A percentile compares a stretch with the other conserved stretches of the same genome.
These are phyloP conservation scores for Cadophora gregata DNA, from an alignment of 2,329 filamentous ascomycete genomes.

Conservation along the genomic window DNA sequence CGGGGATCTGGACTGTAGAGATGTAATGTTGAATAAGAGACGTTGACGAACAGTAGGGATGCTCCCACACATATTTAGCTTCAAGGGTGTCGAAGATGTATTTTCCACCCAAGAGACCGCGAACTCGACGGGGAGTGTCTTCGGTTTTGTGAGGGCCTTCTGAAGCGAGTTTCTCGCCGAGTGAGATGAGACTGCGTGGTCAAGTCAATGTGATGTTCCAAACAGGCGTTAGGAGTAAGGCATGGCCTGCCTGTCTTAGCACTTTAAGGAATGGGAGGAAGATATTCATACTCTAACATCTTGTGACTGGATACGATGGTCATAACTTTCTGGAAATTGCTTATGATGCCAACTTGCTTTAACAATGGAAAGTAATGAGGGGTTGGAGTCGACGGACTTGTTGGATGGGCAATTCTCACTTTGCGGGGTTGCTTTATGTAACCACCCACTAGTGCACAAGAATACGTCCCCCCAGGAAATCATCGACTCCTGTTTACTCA, in stretches of 20 bases:
- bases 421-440: conserved; percentile 11
- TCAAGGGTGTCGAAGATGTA: conserved; percentile 47
- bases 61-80: conserved; percentile 52
- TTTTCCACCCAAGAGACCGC: conserved; percentile 36
- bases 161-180: conserved; percentile 18
- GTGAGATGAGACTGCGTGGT: neutral
- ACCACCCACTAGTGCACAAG: too few relatives aligned
- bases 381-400: neutral
- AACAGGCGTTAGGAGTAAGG: neutral
- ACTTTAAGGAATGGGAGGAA: neutral
- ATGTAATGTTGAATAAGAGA: neutral
- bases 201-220: neutral
- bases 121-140: conserved; percentile 38
- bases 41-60: conserved; percentile 47
- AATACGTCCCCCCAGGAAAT: too few relatives aligned
- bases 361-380: neutral
- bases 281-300: conserved; percentile 14
- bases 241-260: neutral
- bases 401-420: neutral
- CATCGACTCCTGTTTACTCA: neutral
- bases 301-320: neutral
- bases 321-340: neutral
- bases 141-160: conserved; percentile 40
- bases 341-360: neutral
- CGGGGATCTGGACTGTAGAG: neutral